Evolutionary conservation across 805 yeast species (phyloP), one percentile per base, ranked within the genome.

Genomic region (Candida broadrunensis): DNA sequence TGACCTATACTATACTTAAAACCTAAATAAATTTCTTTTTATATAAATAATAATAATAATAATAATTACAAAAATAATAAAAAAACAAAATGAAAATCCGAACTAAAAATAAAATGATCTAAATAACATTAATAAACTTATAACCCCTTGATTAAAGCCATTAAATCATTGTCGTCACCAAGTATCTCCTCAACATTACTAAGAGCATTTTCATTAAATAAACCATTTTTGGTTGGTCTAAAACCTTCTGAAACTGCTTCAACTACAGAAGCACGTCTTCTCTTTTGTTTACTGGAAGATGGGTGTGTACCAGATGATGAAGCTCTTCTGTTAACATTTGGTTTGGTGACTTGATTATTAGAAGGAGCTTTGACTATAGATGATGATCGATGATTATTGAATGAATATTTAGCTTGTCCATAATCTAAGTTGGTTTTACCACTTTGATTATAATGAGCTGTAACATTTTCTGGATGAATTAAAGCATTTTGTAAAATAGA

Each of bases 211-310:
- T 85, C 93, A 55, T 85, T 83, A 58, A 85, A 85, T 41, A 86
- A 63, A 4, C 95, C 95, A 46, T 80, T 78, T 52, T 78, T 84
- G 0, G 95, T 86, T 15, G 83, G 80, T 47, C 91, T 68, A 50
- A 80, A 67, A 9, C 90, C 90, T 56, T 85, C 91, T 8, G 80
- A 77, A 7, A 82, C 83, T 3, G 93, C 90, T 51, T 85, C 93
- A 2, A 72, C 84, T 39, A 80, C 73, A 43, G 87, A 81, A 36
- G 83, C 83, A 50, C 86, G 70, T 56, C 89, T 74, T 52, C 80
- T 59, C 36, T 55, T 61, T 57, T 49, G 62, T 47, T 63, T 67
- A 5, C 68, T 18, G 9, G 24, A 8, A 19, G 12, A 5, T n/a
- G 13, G 5, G 18, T 8, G 19, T 5, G 18, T n/a, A 5, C 18